phyloP scores from a whole-genome alignment of 2,329 filamentous ascomycete species.

The Pseudopyrenochaeta lycopersici region DNA sequence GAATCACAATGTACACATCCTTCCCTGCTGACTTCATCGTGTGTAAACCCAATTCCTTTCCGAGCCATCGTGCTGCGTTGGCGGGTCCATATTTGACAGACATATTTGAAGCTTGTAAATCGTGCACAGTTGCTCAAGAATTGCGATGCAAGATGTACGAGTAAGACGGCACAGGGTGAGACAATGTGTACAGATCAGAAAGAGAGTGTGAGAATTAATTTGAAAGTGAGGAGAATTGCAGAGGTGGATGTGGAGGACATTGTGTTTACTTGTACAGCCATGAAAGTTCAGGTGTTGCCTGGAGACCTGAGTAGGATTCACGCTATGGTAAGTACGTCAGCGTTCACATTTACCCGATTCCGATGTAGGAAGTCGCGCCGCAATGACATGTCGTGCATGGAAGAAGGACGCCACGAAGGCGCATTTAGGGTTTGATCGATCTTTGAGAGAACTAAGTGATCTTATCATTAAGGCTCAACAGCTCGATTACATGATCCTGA shows the following conservation, averaged over 20 bases:
- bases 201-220: not conserved
- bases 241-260: not conserved
- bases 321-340: constrained; percentile 12
- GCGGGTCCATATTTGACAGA: constrained; percentile 6
- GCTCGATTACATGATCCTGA: no score
- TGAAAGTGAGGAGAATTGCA: not conserved
- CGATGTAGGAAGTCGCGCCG: constrained; percentile 5
- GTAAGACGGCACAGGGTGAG: not conserved
- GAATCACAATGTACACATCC: constrained; percentile 47
- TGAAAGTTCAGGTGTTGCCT: constrained; percentile 15
- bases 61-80: constrained; percentile 29
- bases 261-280: constrained; percentile 10
- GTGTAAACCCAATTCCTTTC: constrained; percentile 38
- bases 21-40: constrained; percentile 36
- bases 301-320: constrained; percentile 17
- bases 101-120: constrained; percentile 18
- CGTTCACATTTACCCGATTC: constrained; percentile 10
- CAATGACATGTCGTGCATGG: constrained; percentile 2
- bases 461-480: no score
- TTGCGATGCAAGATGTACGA: constrained; percentile 7
- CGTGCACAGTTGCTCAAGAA: not conserved
- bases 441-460: no score
- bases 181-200: not conserved
- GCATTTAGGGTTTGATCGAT: no score
- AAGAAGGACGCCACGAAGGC: constrained; percentile 2